These are phyloP conservation scores for Malania oleifera DNA, from an alignment of 164 flowering plant species.

Conservation along the genomic window DNA sequence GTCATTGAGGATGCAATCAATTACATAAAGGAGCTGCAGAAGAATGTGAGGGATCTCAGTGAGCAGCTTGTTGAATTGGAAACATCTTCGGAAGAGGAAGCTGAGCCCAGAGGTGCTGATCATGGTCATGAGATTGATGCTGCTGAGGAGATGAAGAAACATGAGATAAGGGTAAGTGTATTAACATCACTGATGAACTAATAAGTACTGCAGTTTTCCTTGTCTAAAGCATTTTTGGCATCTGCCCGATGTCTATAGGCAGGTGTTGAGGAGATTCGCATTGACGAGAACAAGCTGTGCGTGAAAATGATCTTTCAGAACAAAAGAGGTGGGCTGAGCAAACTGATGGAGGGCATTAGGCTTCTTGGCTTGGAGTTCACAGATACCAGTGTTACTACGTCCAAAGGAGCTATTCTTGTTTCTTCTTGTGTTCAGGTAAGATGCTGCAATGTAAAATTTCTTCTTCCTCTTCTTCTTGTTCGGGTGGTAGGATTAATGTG, in stretches of 20 bases:
- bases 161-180: conserved; percentile 31
- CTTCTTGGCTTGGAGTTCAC: conserved; percentile 46
- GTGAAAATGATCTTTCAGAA: conserved; percentile 44
- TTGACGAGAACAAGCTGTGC: conserved; percentile 43
- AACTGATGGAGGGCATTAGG: conserved; percentile 45
- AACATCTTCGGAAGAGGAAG: conserved; percentile 21
- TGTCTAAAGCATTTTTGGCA: neutral
- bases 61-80: conserved; percentile 45
- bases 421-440: conserved; percentile 47
- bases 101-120: neutral
- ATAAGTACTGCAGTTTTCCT: neutral
- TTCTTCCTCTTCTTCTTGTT: neutral
- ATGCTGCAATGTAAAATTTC: neutral
- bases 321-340: conserved; percentile 43
- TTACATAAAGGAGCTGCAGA: conserved; percentile 50
- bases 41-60: conserved; percentile 36
- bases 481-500: no score
- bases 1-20: conserved; percentile 61
- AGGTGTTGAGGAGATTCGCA: conserved; percentile 38
- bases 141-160: conserved; percentile 25
- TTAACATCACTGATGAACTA: neutral
- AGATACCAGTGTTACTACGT: conserved; percentile 46
- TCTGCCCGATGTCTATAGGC: conserved; percentile 26
- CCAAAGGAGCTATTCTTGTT: conserved; percentile 40
- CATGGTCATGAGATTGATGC: conserved; percentile 1